These are phyloP conservation scores for Diaporthe eres DNA, from an alignment of 2,329 filamentous ascomycete genomes.

Conservation along the genomic window DNA sequence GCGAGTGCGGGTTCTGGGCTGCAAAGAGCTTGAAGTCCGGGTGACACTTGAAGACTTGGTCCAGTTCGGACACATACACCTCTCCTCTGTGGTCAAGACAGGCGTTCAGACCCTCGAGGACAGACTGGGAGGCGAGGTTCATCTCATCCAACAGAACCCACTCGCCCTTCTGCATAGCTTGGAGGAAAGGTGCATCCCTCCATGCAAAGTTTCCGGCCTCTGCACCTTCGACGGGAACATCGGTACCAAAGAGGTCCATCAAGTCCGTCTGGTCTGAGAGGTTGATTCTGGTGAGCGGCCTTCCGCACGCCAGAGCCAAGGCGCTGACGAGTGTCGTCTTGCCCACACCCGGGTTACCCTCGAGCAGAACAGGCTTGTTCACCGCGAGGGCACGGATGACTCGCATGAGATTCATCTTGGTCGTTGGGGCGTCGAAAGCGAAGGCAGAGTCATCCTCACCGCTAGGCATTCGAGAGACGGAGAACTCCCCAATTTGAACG, in stretches of 20 bases:
- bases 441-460: conserved; percentile 72
- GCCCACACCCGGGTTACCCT: conserved; percentile 97
- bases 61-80: conserved; percentile 94
- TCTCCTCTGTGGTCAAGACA: conserved; percentile 97
- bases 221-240: conserved; percentile 94
- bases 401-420: conserved; percentile 89
- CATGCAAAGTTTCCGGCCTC: conserved; percentile 92
- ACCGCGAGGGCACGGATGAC: conserved; percentile 91
- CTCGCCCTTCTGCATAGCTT: conserved; percentile 95
- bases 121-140: conserved; percentile 97
- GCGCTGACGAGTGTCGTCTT: conserved; percentile 96
- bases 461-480: conserved; percentile 67
- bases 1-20: conserved; percentile 97
- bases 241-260: conserved; percentile 97
- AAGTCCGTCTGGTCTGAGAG: conserved; percentile 97
- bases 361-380: conserved; percentile 90
- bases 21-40: conserved; percentile 94
- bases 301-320: conserved; percentile 83
- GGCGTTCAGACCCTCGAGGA: conserved; percentile 95
- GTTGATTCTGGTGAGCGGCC: conserved; percentile 92
- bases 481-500: conserved; percentile 83
- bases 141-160: conserved; percentile 99
- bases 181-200: conserved; percentile 94
- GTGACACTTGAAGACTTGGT: conserved; percentile 93
- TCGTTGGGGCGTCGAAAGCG: conserved; percentile 91